Evolutionary conservation across 768 basidiomycete species (phyloP), one percentile per base, ranked within the genome.

Genomic region (Pisolithus sp.): DNA sequence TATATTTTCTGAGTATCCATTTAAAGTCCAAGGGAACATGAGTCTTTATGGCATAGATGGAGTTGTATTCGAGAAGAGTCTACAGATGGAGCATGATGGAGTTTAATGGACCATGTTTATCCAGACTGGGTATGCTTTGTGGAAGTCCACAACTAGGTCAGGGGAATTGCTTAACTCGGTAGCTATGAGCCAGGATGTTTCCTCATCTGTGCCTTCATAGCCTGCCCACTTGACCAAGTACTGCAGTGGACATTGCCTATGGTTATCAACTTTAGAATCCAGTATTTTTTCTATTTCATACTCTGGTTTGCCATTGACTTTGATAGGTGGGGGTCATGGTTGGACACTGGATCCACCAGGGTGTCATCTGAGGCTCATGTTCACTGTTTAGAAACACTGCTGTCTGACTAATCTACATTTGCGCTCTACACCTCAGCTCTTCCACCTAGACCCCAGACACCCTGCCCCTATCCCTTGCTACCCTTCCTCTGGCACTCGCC

Each of bases 251-350:
- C 51, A 41, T n/a, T 48, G 36, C 36, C 40, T 20, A 28, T 43
- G 9, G 21, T 49, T 24, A 39, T 46, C 49, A 12, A 56, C 18
- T 17, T 49, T 60, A 15, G 57, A 46, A 26, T 62, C 58, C 0
- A 62, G 52, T 5, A 62, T 53, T 17, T 49, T 39, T 17, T 49
- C 42, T 4, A 62, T 52, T 23, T 62, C 60, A 38, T 51, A 62
- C 37, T 59, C 58, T 8, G 38, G 31, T 17, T 46, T 38, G 3
- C 46, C 53, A 3, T 57, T 38, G 5, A 49, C 46, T 1, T 46
- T 7, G 7, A 26, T 7, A 26, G 26, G 55, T 24, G 58, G 55
- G 0, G 55, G 59, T 18, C 54, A 53, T 10, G 54, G 48, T 37
- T 50, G 46, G 17, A 44, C 38, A 2, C n/a, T n/a, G n/a, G n/a